These are phyloP conservation scores for Arabidopsis lyrata DNA, from an alignment of 441 rosid genomes.

Conservation along the genomic window DNA sequence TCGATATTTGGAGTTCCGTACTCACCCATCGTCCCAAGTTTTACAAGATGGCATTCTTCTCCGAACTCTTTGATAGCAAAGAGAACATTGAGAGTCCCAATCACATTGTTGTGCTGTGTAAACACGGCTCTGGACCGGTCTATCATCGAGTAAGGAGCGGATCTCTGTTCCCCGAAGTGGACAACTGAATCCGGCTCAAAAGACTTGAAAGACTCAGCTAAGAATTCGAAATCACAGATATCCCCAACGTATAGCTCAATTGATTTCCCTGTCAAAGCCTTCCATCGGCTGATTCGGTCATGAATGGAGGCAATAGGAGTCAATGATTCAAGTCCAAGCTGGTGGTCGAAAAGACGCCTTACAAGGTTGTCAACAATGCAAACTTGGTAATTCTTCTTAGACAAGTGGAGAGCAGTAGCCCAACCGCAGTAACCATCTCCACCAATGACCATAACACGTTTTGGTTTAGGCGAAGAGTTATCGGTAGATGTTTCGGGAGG, in stretches of 20 bases:
- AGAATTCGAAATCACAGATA: conserved; percentile 91
- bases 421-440: conserved; percentile 98
- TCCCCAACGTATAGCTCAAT: conserved; percentile 86
- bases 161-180: conserved; percentile 94
- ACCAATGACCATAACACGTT: conserved; percentile 90
- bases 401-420: conserved; percentile 96
- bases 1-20: conserved; percentile 97
- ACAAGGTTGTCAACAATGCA: conserved; percentile 84
- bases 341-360: conserved; percentile 90
- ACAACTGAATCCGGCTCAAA: conserved; percentile 92
- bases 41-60: conserved; percentile 90
- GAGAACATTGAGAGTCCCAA: conserved; percentile 91
- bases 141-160: conserved; percentile 97
- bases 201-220: conserved; percentile 76
- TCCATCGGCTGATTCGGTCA: conserved; percentile 82
- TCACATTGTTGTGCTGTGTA: conserved; percentile 92
- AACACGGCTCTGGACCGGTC: conserved; percentile 88
- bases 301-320: conserved; percentile 91
- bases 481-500: conserved; percentile 55
- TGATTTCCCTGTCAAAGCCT: conserved; percentile 76
- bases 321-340: conserved; percentile 86
- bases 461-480: conserved; percentile 52
- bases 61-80: conserved; percentile 93
- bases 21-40: conserved; percentile 98
- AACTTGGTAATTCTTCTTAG: conserved; percentile 82